A percentile compares a stretch with the other conserved stretches of the same genome.
These are phyloP conservation scores for Hirschioporus abietinus DNA, from an alignment of 768 basidiomycete genomes.

Conservation along the genomic window DNA sequence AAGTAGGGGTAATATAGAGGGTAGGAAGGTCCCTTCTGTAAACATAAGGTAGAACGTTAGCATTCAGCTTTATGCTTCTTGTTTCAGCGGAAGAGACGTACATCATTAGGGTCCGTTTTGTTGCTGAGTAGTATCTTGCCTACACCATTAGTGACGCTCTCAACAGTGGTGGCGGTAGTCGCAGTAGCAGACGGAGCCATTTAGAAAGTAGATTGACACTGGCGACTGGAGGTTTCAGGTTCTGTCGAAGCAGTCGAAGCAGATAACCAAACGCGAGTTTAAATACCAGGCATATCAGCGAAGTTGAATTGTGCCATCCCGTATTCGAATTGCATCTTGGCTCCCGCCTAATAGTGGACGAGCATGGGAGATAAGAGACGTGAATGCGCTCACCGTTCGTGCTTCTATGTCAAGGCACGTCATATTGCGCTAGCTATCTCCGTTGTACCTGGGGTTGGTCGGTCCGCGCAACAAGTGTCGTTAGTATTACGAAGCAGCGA, in stretches of 20 bases:
- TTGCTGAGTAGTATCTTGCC: neutral
- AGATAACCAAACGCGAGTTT: neutral
- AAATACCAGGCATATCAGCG: neutral
- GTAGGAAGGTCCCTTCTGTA: slow-evolving; percentile 36
- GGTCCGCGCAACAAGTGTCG: neutral
- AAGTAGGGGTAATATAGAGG: slow-evolving; percentile 46
- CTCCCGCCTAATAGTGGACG: neutral
- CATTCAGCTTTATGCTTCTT: neutral
- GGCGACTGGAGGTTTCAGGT: neutral
- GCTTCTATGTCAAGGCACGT: neutral
- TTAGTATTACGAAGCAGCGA: neutral
- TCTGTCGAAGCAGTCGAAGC: neutral
- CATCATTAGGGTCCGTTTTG: neutral
- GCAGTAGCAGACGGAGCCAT: slow-evolving; percentile 5
- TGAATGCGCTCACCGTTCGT: neutral
- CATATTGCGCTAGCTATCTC: neutral
- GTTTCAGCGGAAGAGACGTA: neutral
- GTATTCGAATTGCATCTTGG: neutral
- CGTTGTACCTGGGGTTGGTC: neutral
- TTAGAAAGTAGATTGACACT: neutral
- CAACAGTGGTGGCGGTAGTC: neutral
- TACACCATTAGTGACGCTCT: slow-evolving; percentile 5
- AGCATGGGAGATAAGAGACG: neutral
- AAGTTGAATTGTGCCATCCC: neutral
- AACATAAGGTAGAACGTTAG: neutral